Percentiles rank a stretch among this genome's conserved stretches.
Conservation (phyloP, 2,329 filamentous ascomycete species). For the Neofusicoccum laricinum region DNA sequence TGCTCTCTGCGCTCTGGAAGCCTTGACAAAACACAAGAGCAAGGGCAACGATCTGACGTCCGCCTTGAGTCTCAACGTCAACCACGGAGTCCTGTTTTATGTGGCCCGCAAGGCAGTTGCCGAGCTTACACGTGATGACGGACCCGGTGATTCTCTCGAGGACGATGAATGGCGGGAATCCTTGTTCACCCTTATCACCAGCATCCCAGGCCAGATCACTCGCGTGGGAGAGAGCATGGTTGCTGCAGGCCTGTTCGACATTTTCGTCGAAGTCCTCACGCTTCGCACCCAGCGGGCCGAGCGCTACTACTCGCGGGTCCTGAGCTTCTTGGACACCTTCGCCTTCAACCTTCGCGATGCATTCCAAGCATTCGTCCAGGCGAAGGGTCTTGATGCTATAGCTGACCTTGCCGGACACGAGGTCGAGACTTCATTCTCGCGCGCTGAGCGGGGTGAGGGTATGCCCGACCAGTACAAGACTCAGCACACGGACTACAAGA, state of each 20-base stretch:
- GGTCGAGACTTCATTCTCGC: slow-evolving; percentile 65
- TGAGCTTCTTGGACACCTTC: slow-evolving; percentile 84
- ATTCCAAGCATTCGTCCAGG: slow-evolving; percentile 76
- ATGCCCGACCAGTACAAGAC: slow-evolving; percentile 72
- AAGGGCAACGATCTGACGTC: slow-evolving; percentile 80
- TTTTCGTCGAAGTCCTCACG: slow-evolving; percentile 83
- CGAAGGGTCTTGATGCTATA: slow-evolving; percentile 83
- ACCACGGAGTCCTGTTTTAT: slow-evolving; percentile 92
- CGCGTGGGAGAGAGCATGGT: slow-evolving; percentile 81
- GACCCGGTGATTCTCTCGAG: slow-evolving; percentile 23
- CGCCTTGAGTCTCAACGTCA: slow-evolving; percentile 92
- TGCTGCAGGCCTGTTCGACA: slow-evolving; percentile 81
- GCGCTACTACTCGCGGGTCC: slow-evolving; percentile 76
- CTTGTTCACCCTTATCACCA: slow-evolving; percentile 81
- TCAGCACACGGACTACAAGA: slow-evolving; percentile 84
- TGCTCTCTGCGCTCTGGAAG: slow-evolving; percentile 77
- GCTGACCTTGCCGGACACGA: slow-evolving; percentile 82
- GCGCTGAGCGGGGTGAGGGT: slow-evolving; percentile 66
- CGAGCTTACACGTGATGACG: slow-evolving; percentile 60
- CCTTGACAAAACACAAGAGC: slow-evolving; percentile 73
- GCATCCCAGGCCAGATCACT: slow-evolving; percentile 66
- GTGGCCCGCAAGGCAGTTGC: slow-evolving; percentile 86
- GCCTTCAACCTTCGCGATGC: slow-evolving; percentile 83
- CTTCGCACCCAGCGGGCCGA: slow-evolving; percentile 79
- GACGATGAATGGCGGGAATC: slow-evolving; percentile 87